Conservation (phyloP, 257 asterid species). For the Solanum chiquidenum region DNA sequence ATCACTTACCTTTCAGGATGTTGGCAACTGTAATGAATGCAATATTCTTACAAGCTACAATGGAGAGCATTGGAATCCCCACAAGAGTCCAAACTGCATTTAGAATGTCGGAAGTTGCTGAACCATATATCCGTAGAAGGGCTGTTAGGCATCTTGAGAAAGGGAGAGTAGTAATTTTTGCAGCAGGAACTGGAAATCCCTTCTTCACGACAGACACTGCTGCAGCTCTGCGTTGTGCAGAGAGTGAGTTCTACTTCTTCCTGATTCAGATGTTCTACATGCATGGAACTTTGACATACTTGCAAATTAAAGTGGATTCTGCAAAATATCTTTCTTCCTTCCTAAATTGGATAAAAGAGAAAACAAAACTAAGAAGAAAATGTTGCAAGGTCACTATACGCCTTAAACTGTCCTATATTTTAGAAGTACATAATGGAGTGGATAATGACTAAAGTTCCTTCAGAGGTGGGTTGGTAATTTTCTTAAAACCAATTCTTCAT, state of each 20-base stretch:
- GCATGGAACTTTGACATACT: background rate
- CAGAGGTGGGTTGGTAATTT: background rate
- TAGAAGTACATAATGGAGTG: background rate
- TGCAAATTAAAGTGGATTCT: background rate
- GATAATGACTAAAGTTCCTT: background rate
- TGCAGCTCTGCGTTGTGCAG: conserved; percentile 92
- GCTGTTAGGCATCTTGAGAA: conserved; percentile 96
- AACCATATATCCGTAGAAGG: conserved; percentile 89
- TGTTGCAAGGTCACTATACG: background rate
- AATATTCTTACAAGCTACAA: conserved; percentile 87
- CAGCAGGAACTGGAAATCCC: conserved; percentile 98
- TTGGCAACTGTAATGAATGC: conserved; percentile 99
- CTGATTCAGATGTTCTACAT: background rate
- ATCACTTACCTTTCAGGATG: conserved; percentile 50
- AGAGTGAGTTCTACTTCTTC: conserved; percentile 50
- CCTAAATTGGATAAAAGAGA: background rate
- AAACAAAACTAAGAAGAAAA: background rate
- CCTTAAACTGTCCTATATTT: background rate
- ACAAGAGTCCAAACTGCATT: conserved; percentile 98
- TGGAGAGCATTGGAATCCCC: conserved; percentile 97
- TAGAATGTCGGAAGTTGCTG: conserved; percentile 98
- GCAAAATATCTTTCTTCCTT: background rate
- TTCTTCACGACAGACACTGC: conserved; percentile 99
- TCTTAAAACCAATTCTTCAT: background rate
- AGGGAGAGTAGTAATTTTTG: conserved; percentile 94